Conservation (phyloP, 306 rosid species). For the Sechiopsis laciniata region DNA sequence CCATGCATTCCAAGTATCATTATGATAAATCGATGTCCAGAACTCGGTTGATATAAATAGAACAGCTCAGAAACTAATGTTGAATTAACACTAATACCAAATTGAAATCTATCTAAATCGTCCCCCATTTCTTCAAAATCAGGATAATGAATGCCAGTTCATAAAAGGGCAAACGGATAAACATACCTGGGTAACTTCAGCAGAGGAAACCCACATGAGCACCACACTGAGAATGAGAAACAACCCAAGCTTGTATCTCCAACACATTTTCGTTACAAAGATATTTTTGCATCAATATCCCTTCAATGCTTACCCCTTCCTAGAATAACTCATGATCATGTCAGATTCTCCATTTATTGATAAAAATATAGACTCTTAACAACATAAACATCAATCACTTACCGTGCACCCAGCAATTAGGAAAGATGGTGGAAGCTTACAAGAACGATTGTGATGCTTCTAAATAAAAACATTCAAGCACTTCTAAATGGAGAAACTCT, state of each 20-base stretch:
- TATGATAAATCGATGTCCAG: not conserved
- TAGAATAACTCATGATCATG: not conserved
- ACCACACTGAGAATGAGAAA: conserved; percentile 29
- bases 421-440: not conserved
- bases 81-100: not conserved
- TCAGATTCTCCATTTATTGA: not conserved
- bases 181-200: conserved; percentile 33
- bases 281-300: conserved; percentile 9
- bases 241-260: conserved; percentile 31
- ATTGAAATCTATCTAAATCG: not conserved
- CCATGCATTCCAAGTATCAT: not conserved
- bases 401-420: not conserved
- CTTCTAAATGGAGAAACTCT: conserved; percentile 11
- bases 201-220: conserved; percentile 31
- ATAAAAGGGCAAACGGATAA: conserved; percentile 3
- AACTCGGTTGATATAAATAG: not conserved
- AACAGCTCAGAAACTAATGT: not conserved
- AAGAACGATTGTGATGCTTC: not conserved
- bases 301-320: not conserved
- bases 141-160: not conserved
- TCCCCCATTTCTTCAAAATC: not conserved
- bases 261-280: conserved; percentile 20
- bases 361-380: not conserved
- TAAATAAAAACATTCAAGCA: not conserved
- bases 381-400: not conserved